Evolutionary conservation across 352 stramenopile genomes (phyloP).

Genomic region (Pythium guiyangense): DNA sequence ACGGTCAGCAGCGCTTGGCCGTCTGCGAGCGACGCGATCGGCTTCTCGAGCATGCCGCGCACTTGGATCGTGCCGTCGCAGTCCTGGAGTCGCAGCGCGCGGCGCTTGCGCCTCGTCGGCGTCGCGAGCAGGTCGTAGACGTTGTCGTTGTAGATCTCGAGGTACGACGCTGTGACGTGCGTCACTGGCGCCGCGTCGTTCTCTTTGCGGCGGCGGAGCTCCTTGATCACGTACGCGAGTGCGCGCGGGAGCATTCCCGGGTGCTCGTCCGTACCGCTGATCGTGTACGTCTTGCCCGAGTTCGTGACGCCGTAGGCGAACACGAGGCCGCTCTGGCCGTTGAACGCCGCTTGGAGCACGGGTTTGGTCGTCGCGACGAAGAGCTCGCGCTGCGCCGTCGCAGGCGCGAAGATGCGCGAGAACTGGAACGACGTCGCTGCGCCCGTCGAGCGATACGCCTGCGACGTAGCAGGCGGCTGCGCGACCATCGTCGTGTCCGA

Average conservation of each 20-base stretch:
- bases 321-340: conserved; percentile 86
- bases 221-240: conserved; percentile 61
- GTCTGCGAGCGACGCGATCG: conserved; percentile 59
- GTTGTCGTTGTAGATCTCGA: conserved; percentile 99
- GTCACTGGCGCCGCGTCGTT: conserved; percentile 32
- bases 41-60: conserved; percentile 62
- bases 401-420: conserved; percentile 73
- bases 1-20: conserved; percentile 68
- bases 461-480: conserved; percentile 67
- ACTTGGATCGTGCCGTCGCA: conserved; percentile 89
- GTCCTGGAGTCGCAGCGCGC: conserved; percentile 67
- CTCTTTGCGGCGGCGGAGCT: conserved; percentile 50
- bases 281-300: conserved; percentile 98
- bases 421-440: conserved; percentile 80
- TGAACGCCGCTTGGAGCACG: conserved; percentile 88
- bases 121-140: conserved; percentile 93
- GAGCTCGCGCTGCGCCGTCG: conserved; percentile 85
- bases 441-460: conserved; percentile 70
- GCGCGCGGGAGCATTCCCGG: conserved; percentile 84
- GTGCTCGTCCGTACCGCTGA: conserved; percentile 84
- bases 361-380: conserved; percentile 89
- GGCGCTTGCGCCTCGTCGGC: conserved; percentile 39
- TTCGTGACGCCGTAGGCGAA: conserved; percentile 99
- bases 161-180: conserved; percentile 88
- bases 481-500: conserved; percentile 59